Conservation (phyloP, 2,329 filamentous ascomycete species). For the Aspergillus floridensis region DNA sequence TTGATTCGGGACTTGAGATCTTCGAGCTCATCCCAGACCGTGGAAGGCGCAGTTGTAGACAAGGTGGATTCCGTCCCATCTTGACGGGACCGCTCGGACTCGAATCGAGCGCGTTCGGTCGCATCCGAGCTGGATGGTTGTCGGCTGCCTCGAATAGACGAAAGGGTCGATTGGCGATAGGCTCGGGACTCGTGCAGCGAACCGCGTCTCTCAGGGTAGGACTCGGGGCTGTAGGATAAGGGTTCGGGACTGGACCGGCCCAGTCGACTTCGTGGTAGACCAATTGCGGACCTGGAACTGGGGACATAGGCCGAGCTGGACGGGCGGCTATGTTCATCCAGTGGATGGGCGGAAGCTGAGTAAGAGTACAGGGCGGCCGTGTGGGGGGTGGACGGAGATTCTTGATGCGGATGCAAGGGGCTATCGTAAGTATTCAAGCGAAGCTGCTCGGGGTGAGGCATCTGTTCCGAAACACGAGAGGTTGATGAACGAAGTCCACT, state of each 20-base stretch:
- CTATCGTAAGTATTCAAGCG: constrained; percentile 31
- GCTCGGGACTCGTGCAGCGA: constrained; percentile 35
- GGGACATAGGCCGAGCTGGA: constrained; percentile 34
- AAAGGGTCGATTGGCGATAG: constrained; percentile 35
- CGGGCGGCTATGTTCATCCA: constrained; percentile 37
- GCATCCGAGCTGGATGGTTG: constrained; percentile 36
- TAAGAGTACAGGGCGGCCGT: constrained; percentile 27
- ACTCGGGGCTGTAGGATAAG: constrained; percentile 30
- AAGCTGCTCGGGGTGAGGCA: constrained; percentile 37
- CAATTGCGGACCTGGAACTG: constrained; percentile 37
- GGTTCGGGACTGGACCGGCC: constrained; percentile 37
- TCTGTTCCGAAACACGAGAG: constrained; percentile 32
- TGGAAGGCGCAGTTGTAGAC: constrained; percentile 85
- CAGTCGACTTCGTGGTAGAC: constrained; percentile 36
- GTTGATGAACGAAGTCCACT: constrained; percentile 35
- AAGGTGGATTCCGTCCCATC: constrained; percentile 82
- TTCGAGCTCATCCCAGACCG: constrained; percentile 96
- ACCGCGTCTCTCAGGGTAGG: constrained; percentile 29
- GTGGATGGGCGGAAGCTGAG: constrained; percentile 37
- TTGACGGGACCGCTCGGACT: constrained; percentile 34
- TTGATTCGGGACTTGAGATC: constrained; percentile 92
- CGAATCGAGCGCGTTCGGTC: constrained; percentile 33
- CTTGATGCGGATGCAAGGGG: constrained; percentile 37
- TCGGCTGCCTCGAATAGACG: constrained; percentile 36
- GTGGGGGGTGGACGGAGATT: constrained; percentile 30